A percentile compares a stretch with the other conserved stretches of the same genome.
These are phyloP conservation scores for Rhizopus microsporus DNA, from an alignment of 371 early-diverging fungal species.

Conservation along the genomic window DNA sequence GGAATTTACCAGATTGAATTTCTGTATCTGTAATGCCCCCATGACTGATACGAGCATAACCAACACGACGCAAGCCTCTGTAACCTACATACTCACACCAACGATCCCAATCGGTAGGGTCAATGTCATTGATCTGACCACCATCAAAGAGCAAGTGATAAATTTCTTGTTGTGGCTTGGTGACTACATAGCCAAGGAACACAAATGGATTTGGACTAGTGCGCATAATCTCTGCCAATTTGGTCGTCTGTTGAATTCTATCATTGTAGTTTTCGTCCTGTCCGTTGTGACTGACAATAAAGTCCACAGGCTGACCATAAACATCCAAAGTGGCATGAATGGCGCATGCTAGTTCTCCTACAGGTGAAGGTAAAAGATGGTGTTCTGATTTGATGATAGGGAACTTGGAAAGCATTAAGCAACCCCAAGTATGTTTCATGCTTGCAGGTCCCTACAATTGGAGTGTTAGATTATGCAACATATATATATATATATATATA, in stretches of 20 bases:
- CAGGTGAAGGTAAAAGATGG: slow-evolving; percentile 79
- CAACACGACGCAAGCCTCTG: slow-evolving; percentile 75
- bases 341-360: slow-evolving; percentile 83
- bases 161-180: slow-evolving; percentile 66
- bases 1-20: slow-evolving; percentile 84
- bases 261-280: slow-evolving; percentile 81
- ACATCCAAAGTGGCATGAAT: slow-evolving; percentile 86
- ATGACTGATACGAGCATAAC: slow-evolving; percentile 78
- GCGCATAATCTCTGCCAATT: slow-evolving; percentile 77
- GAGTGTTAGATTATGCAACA: slow-evolving; percentile 1
- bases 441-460: slow-evolving; percentile 65
- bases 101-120: slow-evolving; percentile 76
- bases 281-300: slow-evolving; percentile 84
- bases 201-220: slow-evolving; percentile 75
- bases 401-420: slow-evolving; percentile 83
- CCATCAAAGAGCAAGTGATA: slow-evolving; percentile 68
- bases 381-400: slow-evolving; percentile 74
- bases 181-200: slow-evolving; percentile 84
- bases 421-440: slow-evolving; percentile 88
- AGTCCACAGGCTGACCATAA: slow-evolving; percentile 78
- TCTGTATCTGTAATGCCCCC: slow-evolving; percentile 86
- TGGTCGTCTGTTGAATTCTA: slow-evolving; percentile 77
- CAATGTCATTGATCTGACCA: slow-evolving; percentile 76
- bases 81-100: slow-evolving; percentile 88
- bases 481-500: neutral